Conservation (phyloP, 208 protist genomes). For the Trichomonas tenax region DNA sequence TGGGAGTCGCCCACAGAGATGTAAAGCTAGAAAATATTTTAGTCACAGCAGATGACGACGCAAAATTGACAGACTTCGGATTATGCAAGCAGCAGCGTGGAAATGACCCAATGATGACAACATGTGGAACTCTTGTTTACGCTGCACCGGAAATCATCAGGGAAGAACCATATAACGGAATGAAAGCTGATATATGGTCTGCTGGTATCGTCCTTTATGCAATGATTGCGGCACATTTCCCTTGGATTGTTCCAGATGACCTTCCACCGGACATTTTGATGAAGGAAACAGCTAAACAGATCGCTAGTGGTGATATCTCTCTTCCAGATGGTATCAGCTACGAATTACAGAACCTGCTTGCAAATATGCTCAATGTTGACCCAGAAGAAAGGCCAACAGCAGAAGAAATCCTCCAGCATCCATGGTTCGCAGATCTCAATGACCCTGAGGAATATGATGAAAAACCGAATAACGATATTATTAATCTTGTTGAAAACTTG, state of each 20-base stretch:
- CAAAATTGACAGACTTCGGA: background rate
- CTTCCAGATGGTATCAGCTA: background rate
- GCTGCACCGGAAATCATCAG: background rate
- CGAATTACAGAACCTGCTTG: background rate
- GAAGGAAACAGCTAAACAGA: background rate
- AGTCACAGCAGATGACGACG: background rate
- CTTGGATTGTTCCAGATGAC: background rate
- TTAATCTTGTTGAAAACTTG: background rate
- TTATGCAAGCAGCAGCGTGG: background rate
- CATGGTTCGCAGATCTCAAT: background rate
- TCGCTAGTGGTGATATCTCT: background rate
- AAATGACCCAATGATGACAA: background rate
- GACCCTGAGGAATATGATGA: background rate
- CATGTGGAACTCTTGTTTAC: background rate
- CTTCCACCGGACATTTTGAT: background rate
- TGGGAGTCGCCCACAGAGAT: background rate
- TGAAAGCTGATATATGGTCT: conserved; percentile 8
- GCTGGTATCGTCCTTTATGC: background rate
- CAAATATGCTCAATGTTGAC: background rate
- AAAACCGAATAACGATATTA: background rate
- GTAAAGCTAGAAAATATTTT: background rate
- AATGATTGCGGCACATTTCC: background rate
- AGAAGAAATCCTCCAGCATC: background rate
- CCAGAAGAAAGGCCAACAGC: background rate
- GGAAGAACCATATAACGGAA: background rate